phyloP scores from a whole-genome alignment of 257 asterid species.

The Jaltomata sinuosa region DNA sequence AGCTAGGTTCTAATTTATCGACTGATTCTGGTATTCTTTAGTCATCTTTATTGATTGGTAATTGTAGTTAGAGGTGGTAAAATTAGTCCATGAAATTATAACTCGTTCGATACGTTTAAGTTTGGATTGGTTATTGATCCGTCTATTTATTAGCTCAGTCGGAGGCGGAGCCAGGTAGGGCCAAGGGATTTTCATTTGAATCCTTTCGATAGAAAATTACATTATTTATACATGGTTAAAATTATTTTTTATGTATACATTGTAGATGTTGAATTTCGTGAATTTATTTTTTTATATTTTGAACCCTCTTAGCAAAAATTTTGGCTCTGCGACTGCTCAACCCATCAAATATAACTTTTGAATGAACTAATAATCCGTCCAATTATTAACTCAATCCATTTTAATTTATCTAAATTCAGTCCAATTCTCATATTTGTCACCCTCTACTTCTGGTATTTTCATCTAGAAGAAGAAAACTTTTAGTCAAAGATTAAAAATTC shows the following conservation, averaged over 20 bases:
- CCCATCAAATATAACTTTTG: no score
- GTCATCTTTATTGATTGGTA: not conserved
- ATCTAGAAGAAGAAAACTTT: not conserved
- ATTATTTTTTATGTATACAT: not conserved
- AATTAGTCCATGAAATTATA: no score
- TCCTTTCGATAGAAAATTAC: not conserved
- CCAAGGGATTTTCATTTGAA: not conserved
- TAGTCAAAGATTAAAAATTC: not conserved
- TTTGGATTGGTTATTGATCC: no score
- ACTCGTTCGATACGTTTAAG: no score
- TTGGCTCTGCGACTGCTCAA: no score
- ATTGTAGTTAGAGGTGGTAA: no score
- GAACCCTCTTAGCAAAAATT: no score
- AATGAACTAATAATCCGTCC: not conserved
- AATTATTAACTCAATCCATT: not conserved
- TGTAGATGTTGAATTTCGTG: not conserved
- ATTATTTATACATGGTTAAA: not conserved
- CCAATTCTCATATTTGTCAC: not conserved
- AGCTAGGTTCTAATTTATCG: no score
- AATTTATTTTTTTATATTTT: not conserved
- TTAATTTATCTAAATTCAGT: no score
- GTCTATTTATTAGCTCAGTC: not conserved
- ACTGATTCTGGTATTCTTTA: no score
- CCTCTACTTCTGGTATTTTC: not conserved
- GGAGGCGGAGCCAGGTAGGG: fast-evolving